Conservation (phyloP, 805 yeast genomes). For the Candida xyloterini region DNA sequence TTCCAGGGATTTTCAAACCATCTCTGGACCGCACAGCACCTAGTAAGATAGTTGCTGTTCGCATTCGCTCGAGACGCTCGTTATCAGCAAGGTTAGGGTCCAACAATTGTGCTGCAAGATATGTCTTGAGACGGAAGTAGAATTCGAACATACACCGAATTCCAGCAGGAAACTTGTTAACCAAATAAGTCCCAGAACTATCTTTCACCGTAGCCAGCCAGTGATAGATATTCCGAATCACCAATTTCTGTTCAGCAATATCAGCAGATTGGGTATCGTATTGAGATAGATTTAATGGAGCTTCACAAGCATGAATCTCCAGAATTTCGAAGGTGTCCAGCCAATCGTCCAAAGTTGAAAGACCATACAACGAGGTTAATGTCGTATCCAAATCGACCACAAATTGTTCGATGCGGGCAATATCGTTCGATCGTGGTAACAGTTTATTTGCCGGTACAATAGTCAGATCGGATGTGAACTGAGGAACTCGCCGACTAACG, state of each 20-base stretch:
- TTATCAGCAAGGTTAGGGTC: slow-evolving; percentile 57
- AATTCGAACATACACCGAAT: slow-evolving; percentile 63
- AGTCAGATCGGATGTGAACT: slow-evolving; percentile 40
- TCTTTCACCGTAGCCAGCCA: slow-evolving; percentile 65
- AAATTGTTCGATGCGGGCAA: slow-evolving; percentile 55
- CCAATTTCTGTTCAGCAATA: slow-evolving; percentile 52
- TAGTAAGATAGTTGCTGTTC: slow-evolving; percentile 59
- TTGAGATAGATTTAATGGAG: slow-evolving; percentile 54
- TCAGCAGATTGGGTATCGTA: slow-evolving; percentile 42
- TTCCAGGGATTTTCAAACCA: slow-evolving; percentile 68
- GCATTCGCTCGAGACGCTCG: slow-evolving; percentile 67
- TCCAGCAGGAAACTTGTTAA: slow-evolving; percentile 61
- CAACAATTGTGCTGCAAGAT: slow-evolving; percentile 60
- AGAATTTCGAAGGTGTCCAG: slow-evolving; percentile 66
- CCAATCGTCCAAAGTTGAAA: slow-evolving; percentile 73
- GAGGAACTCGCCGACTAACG: slow-evolving; percentile 37
- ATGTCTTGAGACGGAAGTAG: slow-evolving; percentile 63
- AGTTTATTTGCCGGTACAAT: slow-evolving; percentile 35
- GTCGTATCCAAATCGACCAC: slow-evolving; percentile 62
- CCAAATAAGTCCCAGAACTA: slow-evolving; percentile 27
- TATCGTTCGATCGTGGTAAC: slow-evolving; percentile 35
- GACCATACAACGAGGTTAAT: slow-evolving; percentile 52
- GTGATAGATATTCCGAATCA: slow-evolving; percentile 63
- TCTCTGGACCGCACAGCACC: slow-evolving; percentile 60
- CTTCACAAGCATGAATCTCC: slow-evolving; percentile 63